Evolutionary conservation across 2,329 filamentous ascomycete species (phyloP).

Genomic region (Fusarium continuum): DNA sequence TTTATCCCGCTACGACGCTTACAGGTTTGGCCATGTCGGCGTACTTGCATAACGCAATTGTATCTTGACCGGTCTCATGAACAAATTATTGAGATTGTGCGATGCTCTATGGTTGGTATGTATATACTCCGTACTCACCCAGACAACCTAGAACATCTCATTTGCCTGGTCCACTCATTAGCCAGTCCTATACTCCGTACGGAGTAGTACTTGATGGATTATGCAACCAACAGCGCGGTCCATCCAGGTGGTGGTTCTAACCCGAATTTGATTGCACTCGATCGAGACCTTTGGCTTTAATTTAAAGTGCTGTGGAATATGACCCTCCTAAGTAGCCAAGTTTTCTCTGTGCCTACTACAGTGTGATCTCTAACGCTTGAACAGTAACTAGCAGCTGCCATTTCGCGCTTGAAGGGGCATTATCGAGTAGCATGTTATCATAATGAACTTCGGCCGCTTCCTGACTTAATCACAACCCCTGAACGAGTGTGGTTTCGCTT

Average conservation of each 20-base stretch:
- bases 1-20: not conserved
- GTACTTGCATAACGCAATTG: constrained; percentile 3
- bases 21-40: not conserved
- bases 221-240: not conserved
- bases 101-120: not conserved
- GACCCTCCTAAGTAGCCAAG: not conserved
- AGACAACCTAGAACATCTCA: constrained; percentile 12
- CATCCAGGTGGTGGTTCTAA: constrained; percentile 2
- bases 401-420: not conserved
- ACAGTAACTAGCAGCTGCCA: not conserved
- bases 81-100: not conserved
- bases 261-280: not conserved
- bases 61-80: not conserved
- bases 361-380: constrained; percentile 28
- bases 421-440: too few species aligned
- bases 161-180: constrained; percentile 9
- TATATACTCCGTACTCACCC: not conserved
- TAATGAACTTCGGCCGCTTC: too few species aligned
- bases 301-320: not conserved
- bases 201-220: too few species aligned
- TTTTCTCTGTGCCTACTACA: constrained; percentile 9
- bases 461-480: too few species aligned
- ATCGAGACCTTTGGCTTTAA: constrained; percentile 7
- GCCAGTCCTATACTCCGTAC: not conserved
- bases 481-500: too few species aligned